Percentiles rank a stretch among this genome's conserved stretches.
phyloP scores from a whole-genome alignment of 2,329 filamentous ascomycete species.

The Xylariales sp. region DNA sequence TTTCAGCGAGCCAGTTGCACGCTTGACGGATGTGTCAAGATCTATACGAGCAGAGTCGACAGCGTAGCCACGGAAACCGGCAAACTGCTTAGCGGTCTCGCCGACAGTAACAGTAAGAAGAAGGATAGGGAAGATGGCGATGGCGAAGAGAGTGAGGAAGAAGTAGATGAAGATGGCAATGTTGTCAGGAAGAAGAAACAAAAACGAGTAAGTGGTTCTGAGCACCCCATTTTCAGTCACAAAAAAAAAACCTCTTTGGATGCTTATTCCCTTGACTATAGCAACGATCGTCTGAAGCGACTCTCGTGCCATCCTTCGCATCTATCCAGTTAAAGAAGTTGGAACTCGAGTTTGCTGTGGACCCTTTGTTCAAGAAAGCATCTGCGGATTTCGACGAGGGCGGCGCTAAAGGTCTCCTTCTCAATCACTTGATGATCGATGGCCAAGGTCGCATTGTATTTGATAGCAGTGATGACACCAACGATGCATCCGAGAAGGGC shows the following conservation, averaged over 20 bases:
- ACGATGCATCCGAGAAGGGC: constrained; percentile 41
- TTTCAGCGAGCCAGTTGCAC: constrained; percentile 99
- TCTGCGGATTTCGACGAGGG: constrained; percentile 98
- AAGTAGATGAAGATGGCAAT: constrained; percentile 58
- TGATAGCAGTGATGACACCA: constrained; percentile 89
- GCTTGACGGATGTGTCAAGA: constrained; percentile 96
- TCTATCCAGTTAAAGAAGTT: constrained; percentile 94
- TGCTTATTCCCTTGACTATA: constrained; percentile 35
- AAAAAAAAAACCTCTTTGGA: too few relatives aligned
- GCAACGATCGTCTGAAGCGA: constrained; percentile 85
- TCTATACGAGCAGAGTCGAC: constrained; percentile 97
- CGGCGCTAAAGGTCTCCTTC: constrained; percentile 86
- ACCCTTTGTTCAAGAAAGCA: constrained; percentile 98
- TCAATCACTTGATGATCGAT: constrained; percentile 97
- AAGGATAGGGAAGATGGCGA: constrained; percentile 63
- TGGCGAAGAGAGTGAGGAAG: constrained; percentile 63
- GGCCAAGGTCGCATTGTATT: constrained; percentile 90
- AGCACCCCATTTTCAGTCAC: too few relatives aligned
- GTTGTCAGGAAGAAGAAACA: constrained; percentile 57
- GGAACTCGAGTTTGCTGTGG: constrained; percentile 92
- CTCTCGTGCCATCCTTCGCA: constrained; percentile 81
- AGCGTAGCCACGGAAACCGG: constrained; percentile 97
- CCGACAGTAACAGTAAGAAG: constrained; percentile 77
- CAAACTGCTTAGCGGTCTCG: constrained; percentile 87
- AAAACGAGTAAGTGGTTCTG: constrained; percentile 70